phyloP scores from a whole-genome alignment of 169 alveolate genomes.

The Eimeria falciformis region DNA sequence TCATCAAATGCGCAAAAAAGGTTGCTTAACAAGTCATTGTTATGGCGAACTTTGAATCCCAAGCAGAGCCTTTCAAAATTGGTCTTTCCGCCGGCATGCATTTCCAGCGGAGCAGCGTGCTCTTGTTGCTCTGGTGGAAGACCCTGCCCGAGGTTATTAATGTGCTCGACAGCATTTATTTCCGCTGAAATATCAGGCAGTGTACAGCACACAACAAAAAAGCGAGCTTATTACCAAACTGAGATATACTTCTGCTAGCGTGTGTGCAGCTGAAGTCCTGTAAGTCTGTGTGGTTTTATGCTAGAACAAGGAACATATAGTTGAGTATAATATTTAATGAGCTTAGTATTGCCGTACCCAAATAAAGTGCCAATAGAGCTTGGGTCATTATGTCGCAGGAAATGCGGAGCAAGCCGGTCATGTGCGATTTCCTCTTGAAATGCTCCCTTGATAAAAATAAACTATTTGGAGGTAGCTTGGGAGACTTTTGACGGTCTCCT shows the following conservation, averaged over 20 bases:
- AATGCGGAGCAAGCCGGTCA: constrained; percentile 40
- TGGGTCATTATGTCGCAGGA: constrained; percentile 65
- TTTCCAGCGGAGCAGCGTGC: constrained; percentile 40
- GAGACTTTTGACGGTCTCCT: not conserved
- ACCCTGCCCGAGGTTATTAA: constrained; percentile 16
- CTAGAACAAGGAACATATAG: too few species aligned
- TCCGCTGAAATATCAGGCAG: constrained; percentile 64
- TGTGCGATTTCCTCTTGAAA: constrained; percentile 11
- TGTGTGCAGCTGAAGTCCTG: too few species aligned
- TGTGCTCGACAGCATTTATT: constrained; percentile 39
- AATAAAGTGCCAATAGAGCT: constrained; percentile 33
- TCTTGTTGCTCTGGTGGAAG: constrained; percentile 41
- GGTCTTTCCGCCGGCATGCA: constrained; percentile 29
- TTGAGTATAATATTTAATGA: too few species aligned
- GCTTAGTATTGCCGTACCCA: too few species aligned
- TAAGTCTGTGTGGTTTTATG: too few species aligned
- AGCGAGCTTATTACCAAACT: too few species aligned
- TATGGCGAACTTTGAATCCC: constrained; percentile 7
- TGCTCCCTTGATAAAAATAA: constrained; percentile 37
- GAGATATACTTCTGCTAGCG: too few species aligned
- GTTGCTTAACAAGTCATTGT: not conserved
- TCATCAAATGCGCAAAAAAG: constrained; percentile 22
- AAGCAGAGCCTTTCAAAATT: constrained; percentile 47
- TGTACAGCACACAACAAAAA: too few species aligned
- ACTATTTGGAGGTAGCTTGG: constrained; percentile 19